A percentile compares a stretch with the other conserved stretches of the same genome.
Evolutionary conservation across 768 basidiomycete species (phyloP).

Genomic region (Chalciporus pseudorubinellus): DNA sequence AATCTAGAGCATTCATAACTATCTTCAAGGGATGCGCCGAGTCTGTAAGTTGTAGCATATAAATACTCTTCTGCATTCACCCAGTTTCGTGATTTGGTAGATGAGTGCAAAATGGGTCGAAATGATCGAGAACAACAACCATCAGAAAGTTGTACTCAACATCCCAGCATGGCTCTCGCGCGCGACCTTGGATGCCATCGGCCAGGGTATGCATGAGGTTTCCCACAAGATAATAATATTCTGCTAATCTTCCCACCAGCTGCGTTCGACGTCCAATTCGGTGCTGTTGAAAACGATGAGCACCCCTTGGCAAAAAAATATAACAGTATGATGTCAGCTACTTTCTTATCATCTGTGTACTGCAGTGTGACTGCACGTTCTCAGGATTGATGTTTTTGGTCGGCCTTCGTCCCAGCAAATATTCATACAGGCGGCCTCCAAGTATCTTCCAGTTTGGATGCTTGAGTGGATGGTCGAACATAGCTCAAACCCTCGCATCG

Average conservation of each 20-base stretch:
- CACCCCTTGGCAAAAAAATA: conserved; percentile 13
- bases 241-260: conserved; percentile 21
- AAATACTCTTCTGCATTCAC: not conserved
- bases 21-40: conserved; percentile 42
- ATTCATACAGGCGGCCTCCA: conserved; percentile 14
- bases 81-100: conserved; percentile 8
- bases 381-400: conserved; percentile 18
- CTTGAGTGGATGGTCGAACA: no score
- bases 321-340: no score
- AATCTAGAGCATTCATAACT: conserved; percentile 49
- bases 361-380: not conserved
- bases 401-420: conserved; percentile 14
- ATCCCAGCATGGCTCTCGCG: no score
- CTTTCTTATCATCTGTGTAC: no score
- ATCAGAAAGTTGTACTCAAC: no score
- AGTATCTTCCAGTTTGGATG: conserved; percentile 13
- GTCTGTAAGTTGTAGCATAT: conserved; percentile 13
- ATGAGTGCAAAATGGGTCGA: conserved; percentile 25
- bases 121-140: no score
- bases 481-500: not conserved
- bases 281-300: conserved; percentile 3
- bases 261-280: no score
- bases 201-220: no score
- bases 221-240: not conserved
- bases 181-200: no score